Base-by-base conservation (phyloP, 192 early-diverging fungal species). In the Entrophospora sp. region DNA sequence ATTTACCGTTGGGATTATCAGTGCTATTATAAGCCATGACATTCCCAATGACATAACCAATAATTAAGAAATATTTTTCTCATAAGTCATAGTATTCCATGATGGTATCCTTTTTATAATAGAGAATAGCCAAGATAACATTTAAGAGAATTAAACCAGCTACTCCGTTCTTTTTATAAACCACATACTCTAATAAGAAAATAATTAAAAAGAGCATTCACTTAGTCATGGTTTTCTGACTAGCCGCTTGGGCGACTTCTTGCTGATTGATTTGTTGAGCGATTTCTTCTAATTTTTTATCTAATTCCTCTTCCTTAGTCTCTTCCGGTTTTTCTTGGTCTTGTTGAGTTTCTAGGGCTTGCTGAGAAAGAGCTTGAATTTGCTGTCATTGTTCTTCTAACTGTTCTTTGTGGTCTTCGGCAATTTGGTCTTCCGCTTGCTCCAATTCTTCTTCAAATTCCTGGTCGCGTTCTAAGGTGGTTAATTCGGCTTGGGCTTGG, bases 81-180 rank as follows among this genome's bases (percentile, higher is more conserved):
- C 10, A 34, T 18, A 59, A 22, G 7, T 59, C 57, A 0, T 5
- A 5, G 37, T 59, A 38, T 37, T 58, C 56, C 25, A 36, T 37
- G 18, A 58, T 20, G 14, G 3, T 2, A 1, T 58, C 56, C 35
- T 37, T 32, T 4, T 38, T 14, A 7, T 32, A 38, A 32, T 58
- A 58, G 36, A 13, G n/a, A 7, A 58, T 10, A 20, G n/a, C 7
- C 14, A 59, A 25, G 14, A 59, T 36, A 0, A 59, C 13, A 38
- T 59, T 59, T 20, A 59, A 6, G 5, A 59, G 0, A 0, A 59
- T 16, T 38, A 59, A 20, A 0, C 57, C 57, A 0, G 57, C 16
- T 40, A 59, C 16, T 4, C 57, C 57, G 37, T 59, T 59, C 7
- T 16, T 59, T 40, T 59, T 59, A 40, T 59, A 59, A 59, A 59